Conservation (phyloP, 2,329 filamentous ascomycete genomes). For the Periglandula ipomoeae region DNA sequence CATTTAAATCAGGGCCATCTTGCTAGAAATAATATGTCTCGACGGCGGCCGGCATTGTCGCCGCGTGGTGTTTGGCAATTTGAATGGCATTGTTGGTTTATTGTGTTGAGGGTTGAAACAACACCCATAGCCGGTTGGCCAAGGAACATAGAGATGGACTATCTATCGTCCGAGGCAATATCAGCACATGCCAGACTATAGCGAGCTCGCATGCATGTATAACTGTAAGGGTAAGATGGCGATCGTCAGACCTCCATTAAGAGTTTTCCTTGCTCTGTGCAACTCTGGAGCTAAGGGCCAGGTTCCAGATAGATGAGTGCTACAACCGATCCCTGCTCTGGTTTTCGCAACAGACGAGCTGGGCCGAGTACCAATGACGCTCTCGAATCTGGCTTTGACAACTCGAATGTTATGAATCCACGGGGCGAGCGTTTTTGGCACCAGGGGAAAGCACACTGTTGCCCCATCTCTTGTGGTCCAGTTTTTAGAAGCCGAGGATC, state of each 20-base stretch:
- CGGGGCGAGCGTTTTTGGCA: not conserved
- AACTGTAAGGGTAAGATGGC: not conserved
- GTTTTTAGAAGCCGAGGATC: not conserved
- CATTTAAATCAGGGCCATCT: too few relatives aligned
- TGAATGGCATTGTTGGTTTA: not conserved
- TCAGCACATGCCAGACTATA: not conserved
- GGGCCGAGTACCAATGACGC: too few relatives aligned
- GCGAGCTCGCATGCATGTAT: not conserved
- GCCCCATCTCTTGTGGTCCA: not conserved
- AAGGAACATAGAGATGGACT: conserved; percentile 1
- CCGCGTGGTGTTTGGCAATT: not conserved
- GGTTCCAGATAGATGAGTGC: too few relatives aligned
- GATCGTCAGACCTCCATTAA: not conserved
- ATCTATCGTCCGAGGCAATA: not conserved
- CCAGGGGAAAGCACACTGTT: not conserved
- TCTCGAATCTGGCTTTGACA: not conserved
- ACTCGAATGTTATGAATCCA: not conserved
- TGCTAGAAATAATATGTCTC: too few relatives aligned
- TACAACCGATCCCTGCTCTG: too few relatives aligned
- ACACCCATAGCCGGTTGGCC: not conserved
- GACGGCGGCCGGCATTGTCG: not conserved
- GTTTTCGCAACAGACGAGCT: too few relatives aligned
- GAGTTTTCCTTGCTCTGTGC: not conserved
- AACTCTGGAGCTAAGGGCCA: too few relatives aligned
- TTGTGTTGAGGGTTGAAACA: not conserved